These are phyloP conservation scores for Trichosporon inkin DNA, from an alignment of 1,284 basidiomycete species.

Conservation along the genomic window DNA sequence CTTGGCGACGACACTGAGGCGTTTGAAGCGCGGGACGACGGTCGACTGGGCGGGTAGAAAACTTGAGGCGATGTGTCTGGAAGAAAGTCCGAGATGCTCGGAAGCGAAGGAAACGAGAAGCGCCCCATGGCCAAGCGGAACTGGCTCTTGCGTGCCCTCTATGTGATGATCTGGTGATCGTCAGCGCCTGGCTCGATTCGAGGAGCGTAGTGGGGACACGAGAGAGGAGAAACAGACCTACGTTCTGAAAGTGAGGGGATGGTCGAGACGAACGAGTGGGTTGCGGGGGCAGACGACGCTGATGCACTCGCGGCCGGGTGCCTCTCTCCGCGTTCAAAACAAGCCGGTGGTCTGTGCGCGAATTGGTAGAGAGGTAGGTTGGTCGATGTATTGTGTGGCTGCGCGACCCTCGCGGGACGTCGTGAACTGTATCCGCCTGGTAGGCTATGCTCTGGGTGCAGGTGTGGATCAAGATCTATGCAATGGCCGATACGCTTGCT, in stretches of 20 bases:
- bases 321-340: not conserved
- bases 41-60: not conserved
- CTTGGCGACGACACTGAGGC: not conserved
- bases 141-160: not conserved
- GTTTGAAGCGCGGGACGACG: not conserved
- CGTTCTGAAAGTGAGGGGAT: not conserved
- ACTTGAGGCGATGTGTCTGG: constrained; percentile 5
- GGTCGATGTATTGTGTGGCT: constrained; percentile 5
- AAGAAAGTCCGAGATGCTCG: not conserved
- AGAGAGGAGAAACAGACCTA: not conserved
- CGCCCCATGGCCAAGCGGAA: not conserved
- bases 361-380: not conserved
- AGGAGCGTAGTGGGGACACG: too few relatives aligned
- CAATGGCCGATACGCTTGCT: too few relatives aligned
- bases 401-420: not conserved
- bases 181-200: not conserved
- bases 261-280: not conserved
- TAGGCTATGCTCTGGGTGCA: too few relatives aligned
- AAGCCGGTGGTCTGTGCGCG: constrained; percentile 3
- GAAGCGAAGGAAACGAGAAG: constrained; percentile 8
- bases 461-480: too few relatives aligned
- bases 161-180: not conserved
- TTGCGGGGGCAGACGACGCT: not conserved
- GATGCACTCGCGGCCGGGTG: not conserved
- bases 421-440: too few relatives aligned